Conservation (phyloP, 768 basidiomycete species). For the Ephemerocybe angulata region DNA sequence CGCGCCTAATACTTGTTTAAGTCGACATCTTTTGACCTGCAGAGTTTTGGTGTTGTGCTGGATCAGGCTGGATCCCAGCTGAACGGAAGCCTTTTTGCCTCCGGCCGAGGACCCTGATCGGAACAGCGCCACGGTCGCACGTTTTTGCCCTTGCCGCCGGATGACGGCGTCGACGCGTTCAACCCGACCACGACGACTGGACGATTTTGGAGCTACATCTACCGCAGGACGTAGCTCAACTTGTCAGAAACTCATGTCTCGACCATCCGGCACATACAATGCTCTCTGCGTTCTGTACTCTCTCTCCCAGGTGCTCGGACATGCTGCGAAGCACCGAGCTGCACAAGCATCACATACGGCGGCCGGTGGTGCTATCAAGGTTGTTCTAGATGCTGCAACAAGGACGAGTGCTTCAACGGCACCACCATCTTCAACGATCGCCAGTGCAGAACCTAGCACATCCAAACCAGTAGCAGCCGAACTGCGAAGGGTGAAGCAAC, state of each 20-base stretch:
- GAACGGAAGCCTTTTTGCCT: too few relatives aligned
- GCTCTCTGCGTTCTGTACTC: constrained; percentile 68
- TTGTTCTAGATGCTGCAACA: background rate
- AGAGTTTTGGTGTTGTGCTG: too few relatives aligned
- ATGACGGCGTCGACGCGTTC: constrained; percentile 2
- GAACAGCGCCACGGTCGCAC: too few relatives aligned
- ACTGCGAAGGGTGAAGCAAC: background rate
- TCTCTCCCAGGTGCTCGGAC: constrained; percentile 54
- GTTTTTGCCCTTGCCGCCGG: too few relatives aligned
- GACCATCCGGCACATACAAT: constrained; percentile 66
- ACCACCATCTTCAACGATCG: background rate
- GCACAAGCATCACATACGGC: constrained; percentile 13
- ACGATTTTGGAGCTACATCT: background rate
- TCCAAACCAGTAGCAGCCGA: background rate
- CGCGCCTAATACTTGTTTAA: too few relatives aligned
- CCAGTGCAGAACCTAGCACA: background rate
- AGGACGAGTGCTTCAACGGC: background rate
- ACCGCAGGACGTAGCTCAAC: background rate
- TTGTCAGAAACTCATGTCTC: constrained; percentile 44
- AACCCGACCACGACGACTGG: background rate
- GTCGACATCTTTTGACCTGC: too few relatives aligned
- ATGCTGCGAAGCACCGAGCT: constrained; percentile 59
- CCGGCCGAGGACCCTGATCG: too few relatives aligned
- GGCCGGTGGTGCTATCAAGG: background rate
- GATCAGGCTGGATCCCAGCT: too few relatives aligned